phyloP scores from a whole-genome alignment of 371 early-diverging fungal genomes.

The Mortierella sp. region DNA sequence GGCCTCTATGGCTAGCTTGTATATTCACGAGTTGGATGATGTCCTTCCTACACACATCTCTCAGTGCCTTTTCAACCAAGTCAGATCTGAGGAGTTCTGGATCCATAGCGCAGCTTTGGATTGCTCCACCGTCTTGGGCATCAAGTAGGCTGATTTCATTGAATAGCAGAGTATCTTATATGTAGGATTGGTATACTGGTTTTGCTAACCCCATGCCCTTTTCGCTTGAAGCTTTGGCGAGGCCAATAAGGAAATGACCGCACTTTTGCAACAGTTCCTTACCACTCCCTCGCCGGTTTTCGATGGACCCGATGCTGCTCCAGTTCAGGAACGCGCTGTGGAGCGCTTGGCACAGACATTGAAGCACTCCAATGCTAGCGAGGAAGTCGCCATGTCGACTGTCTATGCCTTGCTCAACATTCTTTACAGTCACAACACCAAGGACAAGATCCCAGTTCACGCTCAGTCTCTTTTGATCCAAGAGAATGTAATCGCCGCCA shows the following conservation, averaged over 20 bases:
- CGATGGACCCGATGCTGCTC: conserved; percentile 54
- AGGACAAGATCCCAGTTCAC: conserved; percentile 48
- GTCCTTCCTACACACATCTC: conserved; percentile 67
- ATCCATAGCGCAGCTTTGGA: conserved; percentile 71
- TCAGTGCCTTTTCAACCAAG: conserved; percentile 65
- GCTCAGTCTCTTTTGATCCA: conserved; percentile 68
- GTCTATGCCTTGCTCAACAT: conserved; percentile 66
- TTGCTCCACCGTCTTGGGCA: conserved; percentile 67
- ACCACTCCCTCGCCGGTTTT: conserved; percentile 74
- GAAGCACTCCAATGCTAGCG: conserved; percentile 54
- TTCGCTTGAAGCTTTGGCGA: conserved; percentile 57
- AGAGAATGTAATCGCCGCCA: conserved; percentile 69
- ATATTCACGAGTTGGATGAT: conserved; percentile 76
- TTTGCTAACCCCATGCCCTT: background rate
- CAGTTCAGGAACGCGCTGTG: conserved; percentile 67
- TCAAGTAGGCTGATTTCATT: conserved; percentile 61
- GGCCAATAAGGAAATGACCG: conserved; percentile 64
- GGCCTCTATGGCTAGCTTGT: conserved; percentile 67
- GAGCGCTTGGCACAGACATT: conserved; percentile 69
- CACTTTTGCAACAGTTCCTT: conserved; percentile 69
- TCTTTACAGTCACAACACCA: conserved; percentile 60
- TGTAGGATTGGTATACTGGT: background rate
- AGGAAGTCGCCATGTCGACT: conserved; percentile 65
- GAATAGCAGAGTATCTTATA: background rate
- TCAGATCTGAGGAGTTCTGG: conserved; percentile 63